phyloP scores from a whole-genome alignment of 371 early-diverging fungal genomes.

The Syncephalastrum monosporum region DNA sequence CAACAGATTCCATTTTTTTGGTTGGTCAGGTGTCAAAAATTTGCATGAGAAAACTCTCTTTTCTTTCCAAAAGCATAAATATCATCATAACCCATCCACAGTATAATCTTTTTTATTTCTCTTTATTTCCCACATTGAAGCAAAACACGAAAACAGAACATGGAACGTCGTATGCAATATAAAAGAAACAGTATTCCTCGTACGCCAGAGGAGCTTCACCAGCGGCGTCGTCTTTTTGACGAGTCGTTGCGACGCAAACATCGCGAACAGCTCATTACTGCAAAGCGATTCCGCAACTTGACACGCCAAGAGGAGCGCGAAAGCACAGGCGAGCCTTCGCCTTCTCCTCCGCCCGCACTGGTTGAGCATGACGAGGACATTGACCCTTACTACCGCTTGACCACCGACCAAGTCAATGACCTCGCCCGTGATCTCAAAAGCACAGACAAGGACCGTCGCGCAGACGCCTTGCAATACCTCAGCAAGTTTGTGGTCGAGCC shows the following conservation, averaged over 20 bases:
- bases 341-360: conserved; percentile 17
- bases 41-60: too few species aligned
- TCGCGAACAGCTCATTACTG: conserved; percentile 55
- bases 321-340: conserved; percentile 15
- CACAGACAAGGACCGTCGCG: conserved; percentile 25
- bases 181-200: conserved; percentile 47
- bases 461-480: conserved; percentile 43
- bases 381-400: conserved; percentile 23
- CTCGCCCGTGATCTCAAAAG: conserved; percentile 30
- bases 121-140: conserved; percentile 6
- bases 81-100: neutral
- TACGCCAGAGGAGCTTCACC: conserved; percentile 33
- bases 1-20: too few species aligned
- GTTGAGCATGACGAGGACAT: conserved; percentile 31
- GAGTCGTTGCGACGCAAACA: conserved; percentile 48
- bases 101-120: neutral
- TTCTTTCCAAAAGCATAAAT: neutral
- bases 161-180: conserved; percentile 13
- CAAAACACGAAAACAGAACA: conserved; percentile 5
- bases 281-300: conserved; percentile 51
- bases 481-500: conserved; percentile 49
- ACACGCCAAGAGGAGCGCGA: conserved; percentile 25
- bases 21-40: too few species aligned
- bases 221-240: conserved; percentile 39
- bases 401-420: conserved; percentile 12